These are phyloP conservation scores for Rhodomyrtus psidioides DNA, from an alignment of 441 rosid species.

Conservation along the genomic window DNA sequence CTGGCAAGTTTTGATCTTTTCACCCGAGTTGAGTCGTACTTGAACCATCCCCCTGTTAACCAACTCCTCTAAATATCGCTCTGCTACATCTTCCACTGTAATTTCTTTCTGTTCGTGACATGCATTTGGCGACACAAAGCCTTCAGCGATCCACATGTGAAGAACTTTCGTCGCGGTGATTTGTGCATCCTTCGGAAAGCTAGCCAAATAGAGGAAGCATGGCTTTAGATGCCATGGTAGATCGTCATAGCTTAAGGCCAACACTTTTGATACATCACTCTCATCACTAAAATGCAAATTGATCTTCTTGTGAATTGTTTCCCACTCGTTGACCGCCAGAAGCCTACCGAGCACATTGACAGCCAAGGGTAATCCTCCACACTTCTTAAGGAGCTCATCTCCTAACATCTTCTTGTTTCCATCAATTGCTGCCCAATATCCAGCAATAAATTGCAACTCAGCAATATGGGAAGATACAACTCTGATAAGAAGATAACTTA, in stretches of 20 bases:
- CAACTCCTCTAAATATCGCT: too few relatives aligned
- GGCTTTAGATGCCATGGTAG: neutral
- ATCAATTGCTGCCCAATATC: neutral
- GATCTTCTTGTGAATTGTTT: fast-evolving
- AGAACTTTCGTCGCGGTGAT: fast-evolving
- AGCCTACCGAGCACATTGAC: neutral
- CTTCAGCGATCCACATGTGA: neutral
- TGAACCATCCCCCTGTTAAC: too few relatives aligned
- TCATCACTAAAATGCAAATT: neutral
- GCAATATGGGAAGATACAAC: fast-evolving
- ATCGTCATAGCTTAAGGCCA: neutral
- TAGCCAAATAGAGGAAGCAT: neutral
- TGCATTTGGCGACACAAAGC: fast-evolving
- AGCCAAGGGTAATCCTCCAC: neutral
- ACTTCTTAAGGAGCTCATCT: neutral
- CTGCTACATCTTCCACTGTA: neutral
- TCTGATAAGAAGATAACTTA: neutral
- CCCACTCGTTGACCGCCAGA: fast-evolving
- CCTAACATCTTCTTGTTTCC: neutral
- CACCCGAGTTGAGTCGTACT: too few relatives aligned
- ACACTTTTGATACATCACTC: neutral
- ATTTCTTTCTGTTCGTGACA: neutral
- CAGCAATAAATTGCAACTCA: too few relatives aligned
- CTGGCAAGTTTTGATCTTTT: too few relatives aligned
- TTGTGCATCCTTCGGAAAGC: neutral